Base-by-base conservation (phyloP, 2,329 filamentous ascomycete species). In the Neobulgaria alba region DNA sequence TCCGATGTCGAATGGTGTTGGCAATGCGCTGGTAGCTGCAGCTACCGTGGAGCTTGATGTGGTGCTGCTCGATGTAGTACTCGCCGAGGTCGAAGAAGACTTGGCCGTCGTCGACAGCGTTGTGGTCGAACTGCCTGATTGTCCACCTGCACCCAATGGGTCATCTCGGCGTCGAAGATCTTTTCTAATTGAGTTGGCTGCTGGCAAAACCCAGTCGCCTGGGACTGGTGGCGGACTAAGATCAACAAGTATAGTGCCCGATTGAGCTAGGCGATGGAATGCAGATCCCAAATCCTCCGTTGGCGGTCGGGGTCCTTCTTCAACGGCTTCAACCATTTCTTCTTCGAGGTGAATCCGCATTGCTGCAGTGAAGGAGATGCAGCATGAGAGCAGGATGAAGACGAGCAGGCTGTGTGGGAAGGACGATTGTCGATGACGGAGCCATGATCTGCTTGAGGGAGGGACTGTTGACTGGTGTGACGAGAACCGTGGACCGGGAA, bases 1-100 rank as follows among this genome's bases (percentile, higher is more conserved):
- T 36, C 70, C 73, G 41, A 72, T 77, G 52, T 88, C 83, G 55
- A 86, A 85, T 2, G 82, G 72, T 9, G 62, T 74, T 0, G 81
- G 84, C 31, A 82, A 63, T 4, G 71, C 63, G 38, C 62, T 64
- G 1, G 61, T 21, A 7, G 55, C 44, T 0, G 54, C 46, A 1
- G 41, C 48, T 9, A 43, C 47, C 51, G 46, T 5, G 42, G 45
- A 10, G 34, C 46, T 49, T 5, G 49, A 39, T 8, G 43, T 42
- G 12, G 23, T 7, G 23, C 23, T 26, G 12, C 23, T 26, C 8
- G 47, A 34, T 14, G 41, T 42, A 14, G 43, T 34, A 32, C 44
- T 39, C 20, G 38, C 15, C 16, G 41, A 41, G 14, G 45, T 43
- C 4, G 49, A 34, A 16, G 42, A 21, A 14, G 37, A 26, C 3